Conservation (phyloP, 2,329 filamentous ascomycete genomes). For the Sporothrix brasiliensis region DNA sequence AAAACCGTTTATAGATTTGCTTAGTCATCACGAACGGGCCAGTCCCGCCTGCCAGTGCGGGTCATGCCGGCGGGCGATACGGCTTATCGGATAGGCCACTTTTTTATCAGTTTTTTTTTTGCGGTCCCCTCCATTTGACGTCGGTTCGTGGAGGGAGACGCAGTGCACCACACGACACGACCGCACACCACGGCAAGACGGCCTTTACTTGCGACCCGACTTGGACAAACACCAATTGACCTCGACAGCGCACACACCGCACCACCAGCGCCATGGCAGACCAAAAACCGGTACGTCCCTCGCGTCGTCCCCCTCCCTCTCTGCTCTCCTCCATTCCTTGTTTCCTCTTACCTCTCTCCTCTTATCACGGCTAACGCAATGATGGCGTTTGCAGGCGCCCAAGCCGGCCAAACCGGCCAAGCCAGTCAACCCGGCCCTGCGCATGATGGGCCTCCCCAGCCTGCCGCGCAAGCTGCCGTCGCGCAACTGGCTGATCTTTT, state of each 20-base stretch:
- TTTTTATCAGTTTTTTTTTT: slow-evolving; percentile 19
- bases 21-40: slow-evolving; percentile 2
- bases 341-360: neutral
- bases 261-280: slow-evolving; percentile 12
- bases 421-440: slow-evolving; percentile 67
- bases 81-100: slow-evolving; percentile 19
- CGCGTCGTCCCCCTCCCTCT: no score
- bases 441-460: slow-evolving; percentile 82
- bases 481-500: slow-evolving; percentile 97
- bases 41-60: neutral
- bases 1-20: neutral
- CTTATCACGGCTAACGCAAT: neutral
- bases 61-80: slow-evolving; percentile 18
- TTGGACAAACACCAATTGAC: neutral
- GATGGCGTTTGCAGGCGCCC: neutral
- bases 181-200: slow-evolving; percentile 8
- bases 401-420: slow-evolving; percentile 62
- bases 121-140: slow-evolving; percentile 17
- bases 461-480: slow-evolving; percentile 85
- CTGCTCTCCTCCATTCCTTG: neutral
- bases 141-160: neutral
- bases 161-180: neutral
- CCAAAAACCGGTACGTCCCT: slow-evolving; percentile 4
- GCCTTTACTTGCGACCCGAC: neutral
- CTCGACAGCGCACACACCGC: neutral